Evolutionary conservation across 2,329 filamentous ascomycete genomes (phyloP), one percentile per base, ranked within the genome.

Genomic region (Aureobasidium melanogenum): DNA sequence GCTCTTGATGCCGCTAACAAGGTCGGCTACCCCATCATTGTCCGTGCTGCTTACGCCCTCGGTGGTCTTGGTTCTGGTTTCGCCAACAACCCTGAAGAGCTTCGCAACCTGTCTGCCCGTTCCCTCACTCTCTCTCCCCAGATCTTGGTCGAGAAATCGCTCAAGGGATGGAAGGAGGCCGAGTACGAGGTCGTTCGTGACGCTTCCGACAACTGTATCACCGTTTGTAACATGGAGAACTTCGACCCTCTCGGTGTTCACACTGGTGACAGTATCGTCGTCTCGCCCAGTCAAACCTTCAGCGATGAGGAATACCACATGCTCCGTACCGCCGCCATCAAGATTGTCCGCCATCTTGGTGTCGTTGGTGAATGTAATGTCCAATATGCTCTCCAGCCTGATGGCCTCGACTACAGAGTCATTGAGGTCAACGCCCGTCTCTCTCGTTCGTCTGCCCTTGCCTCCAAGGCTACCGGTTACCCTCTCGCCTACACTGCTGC

Each of bases 231-330:
- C 80, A 95, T 95, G 90, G 91, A 96, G 77, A 97, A 97, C 82
- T 97, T 97, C 70, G 94, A 97, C 72, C 94, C 94, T 66, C 85
- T 99, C 39, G 94, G 94, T 71, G 95, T 96, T 61, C 94, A 99
- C 77, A 99, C 94, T 50, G 94, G 94, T 78, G 94, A 99, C 81
- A 97, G 92, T 69, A 99, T 99, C 70, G 94, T 99, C 65, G 93
- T 97, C 63, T 94, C 94, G 43, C 94, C 94, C 54, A 94, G 89
- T 78, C 94, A 99, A 79, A 99, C 94, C 26, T 81, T 99, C 71
- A 96, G 89, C 71, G 94, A 99, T 69, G 94, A 97, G 80, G 94
- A 99, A 77, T 99, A 97, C 75, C 92, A 99, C 81, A 97, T 99
- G 94, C 89, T 99, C 68, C 91, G 94, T 70, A 91, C 91, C 44